These are phyloP conservation scores for Thermothelomyces thermophilus DNA, from an alignment of 2,329 filamentous ascomycete genomes.

Conservation along the genomic window DNA sequence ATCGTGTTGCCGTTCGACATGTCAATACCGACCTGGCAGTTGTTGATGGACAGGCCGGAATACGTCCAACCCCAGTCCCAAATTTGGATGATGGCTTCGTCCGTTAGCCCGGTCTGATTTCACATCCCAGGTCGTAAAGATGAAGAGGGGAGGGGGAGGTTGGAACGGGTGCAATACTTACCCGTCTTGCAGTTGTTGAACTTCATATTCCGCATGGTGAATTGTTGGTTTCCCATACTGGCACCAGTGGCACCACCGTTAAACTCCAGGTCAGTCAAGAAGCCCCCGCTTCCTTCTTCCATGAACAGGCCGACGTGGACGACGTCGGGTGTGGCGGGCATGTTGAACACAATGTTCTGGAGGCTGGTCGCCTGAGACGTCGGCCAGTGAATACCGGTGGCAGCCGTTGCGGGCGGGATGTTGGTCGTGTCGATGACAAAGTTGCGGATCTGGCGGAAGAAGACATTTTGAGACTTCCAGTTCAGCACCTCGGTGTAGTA, in stretches of 20 bases:
- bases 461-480: constrained; percentile 53
- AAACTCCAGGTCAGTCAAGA: constrained; percentile 51
- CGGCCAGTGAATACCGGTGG: constrained; percentile 61
- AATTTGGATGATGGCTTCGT: constrained; percentile 53
- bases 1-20: constrained; percentile 45
- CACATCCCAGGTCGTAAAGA: neutral
- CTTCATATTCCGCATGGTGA: constrained; percentile 59
- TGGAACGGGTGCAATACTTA: too few species aligned
- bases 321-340: constrained; percentile 43
- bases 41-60: constrained; percentile 53
- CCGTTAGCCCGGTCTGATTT: neutral
- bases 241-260: constrained; percentile 53
- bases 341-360: constrained; percentile 52
- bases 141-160: too few species aligned
- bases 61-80: constrained; percentile 73
- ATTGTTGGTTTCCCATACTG: constrained; percentile 63
- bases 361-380: constrained; percentile 58
- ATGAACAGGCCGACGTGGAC: constrained; percentile 53
- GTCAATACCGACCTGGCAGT: constrained; percentile 55
- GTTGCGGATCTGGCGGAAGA: constrained; percentile 54
- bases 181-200: constrained; percentile 60
- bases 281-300: constrained; percentile 36
- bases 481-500: constrained; percentile 38
- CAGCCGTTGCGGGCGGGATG: constrained; percentile 40
- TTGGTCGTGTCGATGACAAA: constrained; percentile 52